Evolutionary conservation across 108 stramenopile genomes (phyloP).

Genomic region (Cyclostephanos invisitatus): DNA sequence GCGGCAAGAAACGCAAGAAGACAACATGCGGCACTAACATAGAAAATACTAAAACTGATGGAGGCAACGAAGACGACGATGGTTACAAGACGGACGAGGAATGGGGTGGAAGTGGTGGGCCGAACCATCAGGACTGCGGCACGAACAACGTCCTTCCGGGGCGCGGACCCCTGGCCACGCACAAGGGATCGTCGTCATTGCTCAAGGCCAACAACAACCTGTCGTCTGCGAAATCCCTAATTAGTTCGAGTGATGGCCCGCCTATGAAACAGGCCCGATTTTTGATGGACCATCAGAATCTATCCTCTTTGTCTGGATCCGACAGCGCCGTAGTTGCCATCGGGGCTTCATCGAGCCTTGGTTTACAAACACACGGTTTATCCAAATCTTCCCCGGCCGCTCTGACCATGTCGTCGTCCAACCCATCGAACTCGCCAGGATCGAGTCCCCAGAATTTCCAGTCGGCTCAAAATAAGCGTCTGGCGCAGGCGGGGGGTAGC

Average conservation of each 20-base stretch:
- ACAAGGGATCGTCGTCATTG: constrained; percentile 13
- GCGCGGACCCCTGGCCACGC: constrained; percentile 4
- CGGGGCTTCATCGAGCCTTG: neutral
- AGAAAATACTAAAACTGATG: constrained; percentile 15
- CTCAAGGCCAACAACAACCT: constrained; percentile 2
- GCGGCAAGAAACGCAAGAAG: constrained; percentile 42
- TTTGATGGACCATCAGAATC: constrained; percentile 30
- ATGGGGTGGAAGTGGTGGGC: constrained; percentile 26
- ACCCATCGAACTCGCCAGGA: neutral
- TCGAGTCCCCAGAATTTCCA: neutral
- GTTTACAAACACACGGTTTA: neutral
- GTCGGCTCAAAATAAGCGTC: neutral
- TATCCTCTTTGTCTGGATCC: constrained; percentile 27
- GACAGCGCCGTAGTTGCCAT: constrained; percentile 14
- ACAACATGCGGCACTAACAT: neutral
- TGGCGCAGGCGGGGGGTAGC: constrained; percentile 10
- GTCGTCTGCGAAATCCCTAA: neutral
- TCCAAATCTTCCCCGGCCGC: constrained; percentile 2
- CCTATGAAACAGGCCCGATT: constrained; percentile 42
- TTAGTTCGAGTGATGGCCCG: constrained; percentile 11
- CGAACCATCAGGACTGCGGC: constrained; percentile 9
- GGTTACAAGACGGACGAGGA: constrained; percentile 52
- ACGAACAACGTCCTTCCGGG: constrained; percentile 7
- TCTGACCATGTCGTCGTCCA: neutral
- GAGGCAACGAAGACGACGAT: constrained; percentile 36